phyloP scores from a whole-genome alignment of 2,329 filamentous ascomycete genomes.

The Botrytis paeoniae region DNA sequence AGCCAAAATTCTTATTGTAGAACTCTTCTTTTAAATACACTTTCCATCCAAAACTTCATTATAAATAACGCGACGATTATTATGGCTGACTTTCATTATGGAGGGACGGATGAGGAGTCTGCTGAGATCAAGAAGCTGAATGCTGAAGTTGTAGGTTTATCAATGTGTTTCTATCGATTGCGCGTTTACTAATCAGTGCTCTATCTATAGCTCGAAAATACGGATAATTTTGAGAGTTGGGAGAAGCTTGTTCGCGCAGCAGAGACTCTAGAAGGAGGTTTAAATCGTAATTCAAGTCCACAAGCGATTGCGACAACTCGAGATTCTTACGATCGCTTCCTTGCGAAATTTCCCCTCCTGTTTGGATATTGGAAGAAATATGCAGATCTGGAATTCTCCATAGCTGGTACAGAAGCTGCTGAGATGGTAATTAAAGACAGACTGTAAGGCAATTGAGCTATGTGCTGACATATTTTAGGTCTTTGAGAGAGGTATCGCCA shows the following conservation, averaged over 20 bases:
- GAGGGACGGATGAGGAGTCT: slow-evolving; percentile 76
- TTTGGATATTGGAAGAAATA: slow-evolving; percentile 99
- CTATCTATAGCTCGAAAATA: slow-evolving; percentile 48
- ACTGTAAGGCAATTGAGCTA: background rate
- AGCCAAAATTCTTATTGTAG: background rate
- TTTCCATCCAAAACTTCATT: background rate
- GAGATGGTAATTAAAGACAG: slow-evolving; percentile 69
- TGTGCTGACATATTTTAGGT: slow-evolving; percentile 54
- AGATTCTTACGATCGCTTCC: slow-evolving; percentile 86
- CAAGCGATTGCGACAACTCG: slow-evolving; percentile 85
- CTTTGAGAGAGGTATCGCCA: slow-evolving; percentile 91
- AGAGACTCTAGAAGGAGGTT: slow-evolving; percentile 82
- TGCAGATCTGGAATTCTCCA: slow-evolving; percentile 94
- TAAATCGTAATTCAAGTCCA: slow-evolving; percentile 95
- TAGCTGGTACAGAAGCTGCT: slow-evolving; percentile 92
- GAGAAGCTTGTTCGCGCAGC: slow-evolving; percentile 84
- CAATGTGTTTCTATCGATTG: background rate
- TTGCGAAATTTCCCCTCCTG: slow-evolving; percentile 89
- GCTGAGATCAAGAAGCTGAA: slow-evolving; percentile 77
- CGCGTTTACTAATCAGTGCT: slow-evolving; percentile 22
- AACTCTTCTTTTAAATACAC: background rate
- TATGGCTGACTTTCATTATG: slow-evolving; percentile 74
- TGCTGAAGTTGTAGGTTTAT: slow-evolving; percentile 67
- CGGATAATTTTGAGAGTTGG: slow-evolving; percentile 93
- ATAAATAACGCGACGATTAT: slow-evolving; percentile 19